phyloP scores from a whole-genome alignment of 306 rosid species.

The Fagus sylvatica region DNA sequence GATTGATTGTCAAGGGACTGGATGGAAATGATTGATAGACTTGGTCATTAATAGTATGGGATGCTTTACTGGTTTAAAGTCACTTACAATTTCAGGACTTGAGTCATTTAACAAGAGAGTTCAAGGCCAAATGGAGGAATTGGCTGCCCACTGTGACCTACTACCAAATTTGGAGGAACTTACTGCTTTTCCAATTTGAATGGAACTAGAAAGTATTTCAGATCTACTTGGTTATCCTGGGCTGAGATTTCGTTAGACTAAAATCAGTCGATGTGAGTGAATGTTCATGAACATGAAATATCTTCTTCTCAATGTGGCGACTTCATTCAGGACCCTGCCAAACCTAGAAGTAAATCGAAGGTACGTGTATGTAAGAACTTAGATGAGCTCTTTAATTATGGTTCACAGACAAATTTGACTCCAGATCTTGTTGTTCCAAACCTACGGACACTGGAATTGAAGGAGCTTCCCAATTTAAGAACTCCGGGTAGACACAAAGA shows the following conservation, averaged over 20 bases:
- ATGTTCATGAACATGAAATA: constrained; percentile 10
- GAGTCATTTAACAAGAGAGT: too few relatives aligned
- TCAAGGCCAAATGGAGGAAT: constrained; percentile 18
- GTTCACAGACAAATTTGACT: background rate
- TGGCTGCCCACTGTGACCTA: constrained; percentile 9
- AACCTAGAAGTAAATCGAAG: constrained; percentile 15
- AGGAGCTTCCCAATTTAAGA: constrained; percentile 5
- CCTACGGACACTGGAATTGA: constrained; percentile 3
- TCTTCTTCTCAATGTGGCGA: constrained; percentile 1
- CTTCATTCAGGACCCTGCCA: constrained; percentile 6
- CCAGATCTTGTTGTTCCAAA: constrained; percentile 18
- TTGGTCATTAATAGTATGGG: background rate
- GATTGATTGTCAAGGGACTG: too few relatives aligned
- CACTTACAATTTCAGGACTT: constrained; percentile 5
- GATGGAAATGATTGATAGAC: constrained; percentile 7
- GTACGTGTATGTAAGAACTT: constrained; percentile 5
- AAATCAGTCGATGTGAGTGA: background rate
- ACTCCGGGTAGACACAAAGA: constrained; percentile 4
- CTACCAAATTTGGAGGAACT: constrained; percentile 21
- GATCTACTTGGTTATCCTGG: constrained; percentile 18
- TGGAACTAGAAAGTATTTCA: constrained; percentile 9
- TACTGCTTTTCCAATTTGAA: background rate
- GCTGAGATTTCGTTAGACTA: constrained; percentile 13
- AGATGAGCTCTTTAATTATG: constrained; percentile 11
- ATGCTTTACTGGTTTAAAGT: constrained; percentile 13